phyloP scores from a whole-genome alignment of 129 eudicot species.

The Arctium lappa region DNA sequence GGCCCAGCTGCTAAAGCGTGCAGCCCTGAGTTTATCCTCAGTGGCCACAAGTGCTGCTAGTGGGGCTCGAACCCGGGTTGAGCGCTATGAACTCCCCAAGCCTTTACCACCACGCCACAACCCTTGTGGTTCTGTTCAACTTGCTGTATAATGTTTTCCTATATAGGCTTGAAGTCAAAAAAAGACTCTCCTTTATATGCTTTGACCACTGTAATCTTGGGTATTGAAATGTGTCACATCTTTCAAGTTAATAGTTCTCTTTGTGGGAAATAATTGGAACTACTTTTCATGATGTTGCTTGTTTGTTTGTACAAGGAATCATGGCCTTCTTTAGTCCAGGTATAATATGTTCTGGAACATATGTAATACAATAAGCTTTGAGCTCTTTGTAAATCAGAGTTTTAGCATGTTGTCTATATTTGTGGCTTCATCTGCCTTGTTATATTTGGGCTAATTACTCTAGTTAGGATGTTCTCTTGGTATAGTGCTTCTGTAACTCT shows the following conservation, averaged over 20 bases:
- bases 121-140: neutral
- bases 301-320: neutral
- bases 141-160: neutral
- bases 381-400: neutral
- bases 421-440: neutral
- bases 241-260: neutral
- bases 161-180: conserved; percentile 2
- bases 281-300: neutral
- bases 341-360: neutral
- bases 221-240: neutral
- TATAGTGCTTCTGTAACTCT: neutral
- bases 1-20: no score
- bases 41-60: no score
- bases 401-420: neutral
- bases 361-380: neutral
- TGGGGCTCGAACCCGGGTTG: no score
- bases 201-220: neutral
- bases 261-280: neutral
- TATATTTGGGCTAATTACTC: neutral
- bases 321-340: neutral
- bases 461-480: neutral
- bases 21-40: no score
- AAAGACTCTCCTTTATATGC: neutral
- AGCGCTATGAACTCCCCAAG: no score
- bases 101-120: no score